phyloP scores from a whole-genome alignment of 495 filamentous ascomycete species.

The Aspergillus panamensis region DNA sequence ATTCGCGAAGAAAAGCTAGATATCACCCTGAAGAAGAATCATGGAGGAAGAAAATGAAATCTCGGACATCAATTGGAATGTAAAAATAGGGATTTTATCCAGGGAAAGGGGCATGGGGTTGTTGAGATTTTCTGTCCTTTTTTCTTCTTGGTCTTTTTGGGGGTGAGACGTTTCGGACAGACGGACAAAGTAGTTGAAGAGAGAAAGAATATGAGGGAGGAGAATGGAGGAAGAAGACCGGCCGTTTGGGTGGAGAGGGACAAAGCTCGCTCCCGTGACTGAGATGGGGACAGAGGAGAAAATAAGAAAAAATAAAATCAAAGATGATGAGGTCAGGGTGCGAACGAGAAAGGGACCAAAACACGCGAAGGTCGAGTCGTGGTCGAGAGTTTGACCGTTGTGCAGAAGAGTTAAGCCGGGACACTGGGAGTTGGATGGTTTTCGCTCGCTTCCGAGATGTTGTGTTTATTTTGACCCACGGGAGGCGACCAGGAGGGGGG shows the following conservation, averaged over 20 bases:
- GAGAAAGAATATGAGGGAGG: conserved; percentile 10
- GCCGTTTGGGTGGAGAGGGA: conserved; percentile 16
- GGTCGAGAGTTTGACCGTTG: background rate
- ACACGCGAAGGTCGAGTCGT: background rate
- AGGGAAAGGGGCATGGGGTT: conserved; percentile 1
- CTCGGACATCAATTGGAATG: conserved; percentile 19
- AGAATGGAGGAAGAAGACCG: conserved; percentile 15
- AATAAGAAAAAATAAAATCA: conserved; percentile 1
- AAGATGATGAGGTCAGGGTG: conserved; percentile 8
- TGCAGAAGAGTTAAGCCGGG: background rate
- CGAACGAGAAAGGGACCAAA: conserved; percentile 3
- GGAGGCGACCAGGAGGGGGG: conserved; percentile 5
- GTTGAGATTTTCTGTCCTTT: conserved; percentile 3
- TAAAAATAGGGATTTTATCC: background rate
- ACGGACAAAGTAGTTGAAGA: conserved; percentile 9
- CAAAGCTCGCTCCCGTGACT: conserved; percentile 11
- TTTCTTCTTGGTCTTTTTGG: conserved; percentile 7
- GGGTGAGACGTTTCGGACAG: conserved; percentile 6
- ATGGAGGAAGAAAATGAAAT: conserved; percentile 12
- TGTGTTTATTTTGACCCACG: conserved; percentile 44
- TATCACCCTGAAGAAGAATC: conserved; percentile 11
- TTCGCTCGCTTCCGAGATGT: conserved; percentile 25
- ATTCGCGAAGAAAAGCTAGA: conserved; percentile 13
- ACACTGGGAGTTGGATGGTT: conserved; percentile 2
- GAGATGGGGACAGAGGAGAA: conserved; percentile 31